phyloP scores from a whole-genome alignment of 2,329 filamentous ascomycete species.

The Apiospora rasikravindrae region DNA sequence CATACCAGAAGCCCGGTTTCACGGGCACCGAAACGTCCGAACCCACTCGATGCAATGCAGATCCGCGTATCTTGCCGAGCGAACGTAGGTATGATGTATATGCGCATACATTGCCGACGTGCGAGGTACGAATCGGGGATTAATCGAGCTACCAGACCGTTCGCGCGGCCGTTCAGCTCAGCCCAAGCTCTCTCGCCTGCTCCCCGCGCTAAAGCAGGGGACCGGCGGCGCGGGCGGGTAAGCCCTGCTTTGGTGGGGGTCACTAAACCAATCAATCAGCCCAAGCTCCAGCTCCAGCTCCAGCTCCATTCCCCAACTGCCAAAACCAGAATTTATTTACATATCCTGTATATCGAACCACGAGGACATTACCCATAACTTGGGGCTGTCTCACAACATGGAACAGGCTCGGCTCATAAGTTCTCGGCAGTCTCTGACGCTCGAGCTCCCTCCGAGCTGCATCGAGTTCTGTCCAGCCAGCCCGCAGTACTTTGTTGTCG shows the following conservation, averaged over 20 bases:
- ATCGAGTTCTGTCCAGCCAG: constrained; percentile 72
- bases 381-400: constrained; percentile 23
- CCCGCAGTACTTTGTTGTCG: constrained; percentile 74
- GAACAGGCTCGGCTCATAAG: constrained; percentile 34
- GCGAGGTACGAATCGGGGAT: not conserved
- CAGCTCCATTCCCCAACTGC: not conserved
- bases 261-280: not conserved
- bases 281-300: not conserved
- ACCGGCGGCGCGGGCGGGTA: not conserved
- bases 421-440: constrained; percentile 54
- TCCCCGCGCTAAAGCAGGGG: constrained; percentile 5
- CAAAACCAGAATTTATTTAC: not conserved
- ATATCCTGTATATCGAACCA: not conserved
- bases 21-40: not conserved
- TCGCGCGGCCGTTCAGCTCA: not conserved
- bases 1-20: constrained; percentile 6
- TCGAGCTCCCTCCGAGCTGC: constrained; percentile 77
- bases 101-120: not conserved
- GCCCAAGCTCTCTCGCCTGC: not conserved
- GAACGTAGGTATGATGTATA: not conserved
- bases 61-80: not conserved
- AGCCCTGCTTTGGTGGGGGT: constrained; percentile 1
- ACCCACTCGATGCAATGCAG: constrained; percentile 11
- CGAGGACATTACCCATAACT: not conserved
- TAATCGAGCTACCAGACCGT: not conserved